A percentile compares a stretch with the other conserved stretches of the same genome.
These are phyloP conservation scores for Pseudocercospora fuligena DNA, from an alignment of 2,329 filamentous ascomycete genomes.

Conservation along the genomic window DNA sequence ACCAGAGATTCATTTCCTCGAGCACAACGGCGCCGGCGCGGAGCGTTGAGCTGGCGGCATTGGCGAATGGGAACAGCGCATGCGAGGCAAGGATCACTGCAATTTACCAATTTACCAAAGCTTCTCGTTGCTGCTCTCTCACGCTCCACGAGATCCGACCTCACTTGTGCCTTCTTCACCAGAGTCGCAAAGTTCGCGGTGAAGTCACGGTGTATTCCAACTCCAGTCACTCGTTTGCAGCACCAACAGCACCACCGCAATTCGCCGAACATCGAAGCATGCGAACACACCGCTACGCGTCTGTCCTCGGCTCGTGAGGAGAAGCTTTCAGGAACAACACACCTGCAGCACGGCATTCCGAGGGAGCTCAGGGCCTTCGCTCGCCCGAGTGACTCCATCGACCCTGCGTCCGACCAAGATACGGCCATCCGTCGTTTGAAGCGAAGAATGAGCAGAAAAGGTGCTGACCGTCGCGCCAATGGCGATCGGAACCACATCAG, in stretches of 20 bases:
- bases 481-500: slow-evolving; percentile 13
- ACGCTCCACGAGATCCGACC: background rate
- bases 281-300: slow-evolving; percentile 13
- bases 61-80: background rate
- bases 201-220: background rate
- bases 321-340: slow-evolving; percentile 9
- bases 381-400: slow-evolving; percentile 1
- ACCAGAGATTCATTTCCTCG: background rate
- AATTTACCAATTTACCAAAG: background rate
- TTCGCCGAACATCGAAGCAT: slow-evolving; percentile 1
- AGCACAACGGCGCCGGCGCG: background rate
- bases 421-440: background rate
- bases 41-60: background rate
- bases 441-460: slow-evolving; percentile 20
- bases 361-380: background rate
- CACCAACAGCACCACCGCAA: slow-evolving; percentile 1
- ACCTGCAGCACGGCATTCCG: background rate
- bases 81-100: background rate
- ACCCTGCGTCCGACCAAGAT: slow-evolving; percentile 8
- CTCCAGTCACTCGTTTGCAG: background rate
- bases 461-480: slow-evolving; percentile 10
- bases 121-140: background rate
- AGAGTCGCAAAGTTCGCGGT: background rate
- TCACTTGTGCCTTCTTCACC: background rate
- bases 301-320: slow-evolving; percentile 20